phyloP scores from a whole-genome alignment of 73 alveolate species.

The Tetrahymena malaccensis region DNA sequence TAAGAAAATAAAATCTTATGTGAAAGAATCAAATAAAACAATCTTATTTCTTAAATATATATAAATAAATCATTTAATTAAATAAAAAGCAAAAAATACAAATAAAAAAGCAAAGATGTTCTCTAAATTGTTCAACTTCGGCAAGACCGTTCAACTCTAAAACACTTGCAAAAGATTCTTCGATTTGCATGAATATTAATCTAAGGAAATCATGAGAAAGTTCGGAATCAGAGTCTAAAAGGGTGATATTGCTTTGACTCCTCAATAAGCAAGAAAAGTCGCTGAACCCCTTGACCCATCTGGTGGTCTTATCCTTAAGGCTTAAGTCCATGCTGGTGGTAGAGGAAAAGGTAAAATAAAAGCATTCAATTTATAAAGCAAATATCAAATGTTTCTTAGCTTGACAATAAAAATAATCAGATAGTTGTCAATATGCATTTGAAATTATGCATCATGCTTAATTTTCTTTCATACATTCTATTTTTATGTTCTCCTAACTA shows the following conservation, averaged over 20 bases:
- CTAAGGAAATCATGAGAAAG: slow-evolving; percentile 55
- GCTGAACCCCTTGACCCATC: slow-evolving; percentile 35
- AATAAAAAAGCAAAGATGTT: background rate
- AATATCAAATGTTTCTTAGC: background rate
- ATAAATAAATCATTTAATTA: background rate
- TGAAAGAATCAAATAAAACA: background rate
- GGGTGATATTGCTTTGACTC: slow-evolving; percentile 59
- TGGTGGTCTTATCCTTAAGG: slow-evolving; percentile 45
- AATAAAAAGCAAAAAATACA: background rate
- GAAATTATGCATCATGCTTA: background rate
- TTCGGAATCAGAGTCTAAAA: slow-evolving; percentile 57
- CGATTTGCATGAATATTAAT: slow-evolving; percentile 57
- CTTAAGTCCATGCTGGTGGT: slow-evolving; percentile 68
- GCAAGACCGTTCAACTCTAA: slow-evolving; percentile 13
- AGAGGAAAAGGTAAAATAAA: slow-evolving; percentile 60
- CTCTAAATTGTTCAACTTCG: background rate
- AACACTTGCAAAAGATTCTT: slow-evolving; percentile 33
- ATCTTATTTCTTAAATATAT: background rate
- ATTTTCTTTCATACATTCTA: background rate
- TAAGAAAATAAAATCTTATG: background rate
- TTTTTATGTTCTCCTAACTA: background rate
- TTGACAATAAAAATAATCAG: no score
- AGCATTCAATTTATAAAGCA: background rate
- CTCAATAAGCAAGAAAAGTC: slow-evolving; percentile 36
- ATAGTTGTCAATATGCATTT: background rate